phyloP scores from a whole-genome alignment of 2,329 filamentous ascomycete species.

The Westerdykella ornata region DNA sequence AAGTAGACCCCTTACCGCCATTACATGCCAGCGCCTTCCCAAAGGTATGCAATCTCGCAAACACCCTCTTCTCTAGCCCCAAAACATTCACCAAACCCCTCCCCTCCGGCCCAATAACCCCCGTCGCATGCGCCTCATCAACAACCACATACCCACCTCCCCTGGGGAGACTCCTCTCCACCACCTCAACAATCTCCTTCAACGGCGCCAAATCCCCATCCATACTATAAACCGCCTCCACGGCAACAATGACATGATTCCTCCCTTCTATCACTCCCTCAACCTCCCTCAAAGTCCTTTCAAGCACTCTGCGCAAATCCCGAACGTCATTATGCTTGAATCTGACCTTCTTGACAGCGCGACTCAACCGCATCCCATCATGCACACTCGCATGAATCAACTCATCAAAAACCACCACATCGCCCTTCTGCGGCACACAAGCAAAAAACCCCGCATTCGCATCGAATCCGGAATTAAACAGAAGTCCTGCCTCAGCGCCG shows the following conservation, averaged over 20 bases:
- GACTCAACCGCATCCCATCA: conserved; percentile 64
- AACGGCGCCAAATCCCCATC: conserved; percentile 66
- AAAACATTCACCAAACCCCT: conserved; percentile 52
- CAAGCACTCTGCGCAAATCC: conserved; percentile 25
- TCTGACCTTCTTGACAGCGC: conserved; percentile 42
- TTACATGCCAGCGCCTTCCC: conserved; percentile 62
- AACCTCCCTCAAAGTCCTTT: conserved; percentile 24
- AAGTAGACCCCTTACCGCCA: conserved; percentile 51
- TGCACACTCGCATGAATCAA: conserved; percentile 69
- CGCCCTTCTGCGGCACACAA: conserved; percentile 42
- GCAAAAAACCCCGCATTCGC: conserved; percentile 46
- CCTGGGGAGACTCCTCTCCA: conserved; percentile 49
- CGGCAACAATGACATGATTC: conserved; percentile 21
- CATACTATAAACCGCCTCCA: conserved; percentile 59
- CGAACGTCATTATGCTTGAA: conserved; percentile 53
- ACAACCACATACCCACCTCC: conserved; percentile 58
- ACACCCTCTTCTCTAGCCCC: conserved; percentile 51
- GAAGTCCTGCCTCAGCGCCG: conserved; percentile 49
- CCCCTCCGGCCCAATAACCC: conserved; percentile 50
- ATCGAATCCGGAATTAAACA: conserved; percentile 54
- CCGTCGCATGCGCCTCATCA: conserved; percentile 61
- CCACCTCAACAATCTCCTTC: conserved; percentile 49
- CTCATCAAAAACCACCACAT: conserved; percentile 62
- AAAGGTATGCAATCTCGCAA: conserved; percentile 58
- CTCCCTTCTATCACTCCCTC: conserved; percentile 29